Percentiles rank a stretch among this genome's conserved stretches.
phyloP scores from a whole-genome alignment of 257 asterid genomes.

The Buddleja alternifolia region DNA sequence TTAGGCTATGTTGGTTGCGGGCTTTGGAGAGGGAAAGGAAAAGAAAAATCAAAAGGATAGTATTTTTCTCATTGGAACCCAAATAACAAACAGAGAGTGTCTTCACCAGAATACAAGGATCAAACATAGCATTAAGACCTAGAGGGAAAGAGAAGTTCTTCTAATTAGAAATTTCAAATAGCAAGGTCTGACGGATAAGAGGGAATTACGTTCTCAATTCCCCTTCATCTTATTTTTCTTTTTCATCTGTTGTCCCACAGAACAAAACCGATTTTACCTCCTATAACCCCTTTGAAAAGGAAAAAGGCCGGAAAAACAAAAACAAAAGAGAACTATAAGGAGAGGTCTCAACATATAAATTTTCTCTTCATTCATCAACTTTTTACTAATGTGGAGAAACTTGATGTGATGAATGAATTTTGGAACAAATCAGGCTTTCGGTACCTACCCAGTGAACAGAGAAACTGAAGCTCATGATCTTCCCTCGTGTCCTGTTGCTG shows the following conservation, averaged over 20 bases:
- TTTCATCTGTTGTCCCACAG: not conserved
- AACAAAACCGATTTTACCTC: not conserved
- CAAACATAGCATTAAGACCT: too few relatives aligned
- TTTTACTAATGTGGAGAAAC: not conserved
- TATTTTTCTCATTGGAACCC: too few relatives aligned
- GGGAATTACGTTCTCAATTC: not conserved
- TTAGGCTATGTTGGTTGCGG: too few relatives aligned
- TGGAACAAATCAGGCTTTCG: not conserved
- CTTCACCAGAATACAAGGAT: too few relatives aligned
- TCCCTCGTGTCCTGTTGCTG: conserved; percentile 85
- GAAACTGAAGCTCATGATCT: conserved; percentile 84
- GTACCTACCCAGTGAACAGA: conserved; percentile 84
- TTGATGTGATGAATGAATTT: not conserved
- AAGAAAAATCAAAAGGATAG: too few relatives aligned
- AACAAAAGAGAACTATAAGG: too few relatives aligned
- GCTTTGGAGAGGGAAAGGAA: too few relatives aligned
- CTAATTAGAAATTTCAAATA: not conserved
- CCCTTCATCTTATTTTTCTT: not conserved
- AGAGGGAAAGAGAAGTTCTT: not conserved
- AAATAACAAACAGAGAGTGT: too few relatives aligned
- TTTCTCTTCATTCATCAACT: not conserved
- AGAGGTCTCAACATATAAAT: too few relatives aligned
- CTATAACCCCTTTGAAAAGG: not conserved
- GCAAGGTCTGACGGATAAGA: not conserved
- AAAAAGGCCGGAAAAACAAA: not conserved